Evolutionary conservation across 1,284 basidiomycete genomes (phyloP).

Genomic region (Earliella scabrosa): DNA sequence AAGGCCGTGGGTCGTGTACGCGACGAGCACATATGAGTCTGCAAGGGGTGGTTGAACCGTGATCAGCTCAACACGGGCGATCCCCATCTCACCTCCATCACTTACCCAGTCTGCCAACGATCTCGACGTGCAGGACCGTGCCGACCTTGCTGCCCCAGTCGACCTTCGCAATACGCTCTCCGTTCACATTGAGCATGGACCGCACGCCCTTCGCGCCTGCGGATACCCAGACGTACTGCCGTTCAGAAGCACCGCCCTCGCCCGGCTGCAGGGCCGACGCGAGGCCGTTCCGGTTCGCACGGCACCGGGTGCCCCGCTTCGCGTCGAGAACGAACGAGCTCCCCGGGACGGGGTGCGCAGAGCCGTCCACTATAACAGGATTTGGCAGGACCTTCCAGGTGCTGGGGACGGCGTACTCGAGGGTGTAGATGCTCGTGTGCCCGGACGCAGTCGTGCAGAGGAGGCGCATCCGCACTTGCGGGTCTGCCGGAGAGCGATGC

Average conservation of each 20-base stretch:
- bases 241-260: constrained; percentile 25
- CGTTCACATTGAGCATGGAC: constrained; percentile 58
- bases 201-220: constrained; percentile 64
- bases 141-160: constrained; percentile 63
- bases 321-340: constrained; percentile 68
- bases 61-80: too few species aligned
- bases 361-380: constrained; percentile 46
- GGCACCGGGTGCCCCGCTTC: constrained; percentile 53
- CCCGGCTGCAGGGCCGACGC: constrained; percentile 34
- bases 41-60: too few species aligned
- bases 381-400: constrained; percentile 53
- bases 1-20: constrained; percentile 59
- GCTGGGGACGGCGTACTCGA: constrained; percentile 45
- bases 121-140: constrained; percentile 48
- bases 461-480: constrained; percentile 58
- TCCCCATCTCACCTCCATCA: not conserved
- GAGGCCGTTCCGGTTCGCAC: constrained; percentile 50
- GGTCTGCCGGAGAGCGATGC: constrained; percentile 45
- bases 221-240: constrained; percentile 49
- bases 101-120: constrained; percentile 60
- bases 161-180: constrained; percentile 58
- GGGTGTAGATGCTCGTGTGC: constrained; percentile 57
- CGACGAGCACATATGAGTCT: constrained; percentile 68
- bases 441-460: constrained; percentile 68
- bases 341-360: constrained; percentile 52